Conservation (phyloP, 805 yeast genomes). For the Candida vaughaniae region DNA sequence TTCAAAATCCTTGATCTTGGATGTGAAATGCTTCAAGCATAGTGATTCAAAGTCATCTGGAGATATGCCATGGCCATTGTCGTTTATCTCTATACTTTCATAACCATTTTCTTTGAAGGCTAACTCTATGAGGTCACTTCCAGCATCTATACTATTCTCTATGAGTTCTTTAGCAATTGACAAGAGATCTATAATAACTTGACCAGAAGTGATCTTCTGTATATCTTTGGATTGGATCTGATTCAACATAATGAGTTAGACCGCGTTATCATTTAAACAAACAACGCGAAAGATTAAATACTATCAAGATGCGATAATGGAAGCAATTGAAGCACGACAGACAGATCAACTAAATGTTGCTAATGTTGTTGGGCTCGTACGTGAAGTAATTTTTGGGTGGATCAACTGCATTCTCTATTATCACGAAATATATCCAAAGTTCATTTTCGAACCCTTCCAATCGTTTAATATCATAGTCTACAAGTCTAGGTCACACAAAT, state of each 20-base stretch:
- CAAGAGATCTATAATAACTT: slow-evolving; percentile 78
- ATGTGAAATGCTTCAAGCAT: slow-evolving; percentile 65
- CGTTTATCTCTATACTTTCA: slow-evolving; percentile 64
- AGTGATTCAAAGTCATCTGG: slow-evolving; percentile 50
- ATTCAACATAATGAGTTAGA: slow-evolving; percentile 6
- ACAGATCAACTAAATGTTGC: slow-evolving; percentile 10
- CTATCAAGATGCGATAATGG: neutral
- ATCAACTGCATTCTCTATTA: slow-evolving; percentile 55
- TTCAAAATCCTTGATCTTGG: slow-evolving; percentile 58
- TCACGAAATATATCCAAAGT: slow-evolving; percentile 51
- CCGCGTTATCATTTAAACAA: slow-evolving; percentile 16
- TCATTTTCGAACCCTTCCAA: slow-evolving; percentile 44
- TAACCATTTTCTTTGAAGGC: slow-evolving; percentile 69
- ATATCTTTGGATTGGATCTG: slow-evolving; percentile 45
- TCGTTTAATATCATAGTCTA: slow-evolving; percentile 44
- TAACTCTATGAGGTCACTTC: slow-evolving; percentile 65
- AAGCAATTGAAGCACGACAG: slow-evolving; percentile 2
- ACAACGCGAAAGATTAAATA: neutral
- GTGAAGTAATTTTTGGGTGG: slow-evolving; percentile 51
- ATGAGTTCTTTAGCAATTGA: slow-evolving; percentile 82
- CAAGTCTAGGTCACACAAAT: slow-evolving; percentile 46
- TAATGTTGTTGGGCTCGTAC: slow-evolving; percentile 29
- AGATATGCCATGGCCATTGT: slow-evolving; percentile 67
- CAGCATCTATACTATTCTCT: slow-evolving; percentile 85
- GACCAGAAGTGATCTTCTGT: slow-evolving; percentile 84